Conservation (phyloP, 805 yeast genomes). For the Zygotorulaspora florentina region DNA sequence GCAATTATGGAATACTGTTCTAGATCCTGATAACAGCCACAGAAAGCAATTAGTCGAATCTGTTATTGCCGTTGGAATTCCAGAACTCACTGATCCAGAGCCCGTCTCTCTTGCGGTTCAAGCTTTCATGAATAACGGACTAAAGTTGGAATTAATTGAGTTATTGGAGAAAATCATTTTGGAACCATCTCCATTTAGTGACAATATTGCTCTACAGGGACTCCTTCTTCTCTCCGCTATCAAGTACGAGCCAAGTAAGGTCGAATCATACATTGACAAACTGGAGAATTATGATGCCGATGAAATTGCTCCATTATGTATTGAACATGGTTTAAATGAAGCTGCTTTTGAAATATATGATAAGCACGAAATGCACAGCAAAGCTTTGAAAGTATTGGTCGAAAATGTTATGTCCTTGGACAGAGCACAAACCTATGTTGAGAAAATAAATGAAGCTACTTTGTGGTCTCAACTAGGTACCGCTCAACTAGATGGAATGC, state of each 20-base stretch:
- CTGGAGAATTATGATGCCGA: slow-evolving; percentile 87
- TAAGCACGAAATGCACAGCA: slow-evolving; percentile 68
- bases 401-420: slow-evolving; percentile 93
- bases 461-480: slow-evolving; percentile 94
- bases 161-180: slow-evolving; percentile 90
- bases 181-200: slow-evolving; percentile 96
- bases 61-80: slow-evolving; percentile 93
- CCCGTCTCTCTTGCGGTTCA: slow-evolving; percentile 91
- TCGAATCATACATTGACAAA: slow-evolving; percentile 76
- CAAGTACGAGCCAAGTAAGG: slow-evolving; percentile 88
- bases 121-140: slow-evolving; percentile 92
- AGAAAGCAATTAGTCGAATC: slow-evolving; percentile 91
- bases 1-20: slow-evolving; percentile 74
- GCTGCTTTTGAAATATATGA: slow-evolving; percentile 93
- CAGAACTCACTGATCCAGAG: slow-evolving; percentile 88
- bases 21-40: slow-evolving; percentile 71
- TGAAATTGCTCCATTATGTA: slow-evolving; percentile 89
- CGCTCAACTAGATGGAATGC: slow-evolving; percentile 91
- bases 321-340: slow-evolving; percentile 82
- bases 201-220: slow-evolving; percentile 92
- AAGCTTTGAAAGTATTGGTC: slow-evolving; percentile 85
- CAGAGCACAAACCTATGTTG: slow-evolving; percentile 91
- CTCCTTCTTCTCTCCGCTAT: slow-evolving; percentile 89
- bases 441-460: slow-evolving; percentile 77
- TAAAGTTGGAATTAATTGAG: slow-evolving; percentile 90